Evolutionary conservation across 345 rosid genomes (phyloP).

Genomic region (Jatropha curcas): DNA sequence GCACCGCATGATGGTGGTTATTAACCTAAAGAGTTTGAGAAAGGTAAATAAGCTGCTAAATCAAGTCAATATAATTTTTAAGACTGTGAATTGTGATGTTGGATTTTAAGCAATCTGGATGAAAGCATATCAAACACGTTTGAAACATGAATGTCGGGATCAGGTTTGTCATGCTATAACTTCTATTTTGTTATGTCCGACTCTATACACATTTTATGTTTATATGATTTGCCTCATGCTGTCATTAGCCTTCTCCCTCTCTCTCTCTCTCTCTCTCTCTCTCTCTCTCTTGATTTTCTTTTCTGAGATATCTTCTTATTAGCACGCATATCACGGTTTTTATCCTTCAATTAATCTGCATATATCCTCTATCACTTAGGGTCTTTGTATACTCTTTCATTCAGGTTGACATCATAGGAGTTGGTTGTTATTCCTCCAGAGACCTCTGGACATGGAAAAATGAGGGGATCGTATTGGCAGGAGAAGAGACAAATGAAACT

Average conservation of each 20-base stretch:
- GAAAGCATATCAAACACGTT: not conserved
- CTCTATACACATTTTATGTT: not conserved
- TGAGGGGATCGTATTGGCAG: slow-evolving; percentile 79
- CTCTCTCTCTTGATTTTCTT: too few relatives aligned
- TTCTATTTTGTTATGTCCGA: not conserved
- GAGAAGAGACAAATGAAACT: slow-evolving; percentile 65
- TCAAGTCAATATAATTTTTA: not conserved
- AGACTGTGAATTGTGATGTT: not conserved
- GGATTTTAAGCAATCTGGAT: not conserved
- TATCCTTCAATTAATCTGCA: not conserved
- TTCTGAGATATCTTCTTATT: too few relatives aligned
- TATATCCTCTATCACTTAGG: not conserved
- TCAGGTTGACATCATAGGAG: slow-evolving; percentile 95
- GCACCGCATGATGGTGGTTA: not conserved
- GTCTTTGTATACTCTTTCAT: not conserved
- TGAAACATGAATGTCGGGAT: not conserved
- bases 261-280: too few relatives aligned
- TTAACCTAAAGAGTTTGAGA: not conserved
- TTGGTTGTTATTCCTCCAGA: slow-evolving; percentile 92
- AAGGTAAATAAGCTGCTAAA: not conserved
- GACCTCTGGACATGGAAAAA: slow-evolving; percentile 93
- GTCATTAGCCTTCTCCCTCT: not conserved
- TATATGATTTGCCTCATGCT: not conserved
- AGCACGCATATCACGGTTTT: not conserved
- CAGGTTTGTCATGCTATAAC: not conserved